Evolutionary conservation across 2,329 filamentous ascomycete genomes (phyloP).

Genomic region (Acrodontium crateriforme): DNA sequence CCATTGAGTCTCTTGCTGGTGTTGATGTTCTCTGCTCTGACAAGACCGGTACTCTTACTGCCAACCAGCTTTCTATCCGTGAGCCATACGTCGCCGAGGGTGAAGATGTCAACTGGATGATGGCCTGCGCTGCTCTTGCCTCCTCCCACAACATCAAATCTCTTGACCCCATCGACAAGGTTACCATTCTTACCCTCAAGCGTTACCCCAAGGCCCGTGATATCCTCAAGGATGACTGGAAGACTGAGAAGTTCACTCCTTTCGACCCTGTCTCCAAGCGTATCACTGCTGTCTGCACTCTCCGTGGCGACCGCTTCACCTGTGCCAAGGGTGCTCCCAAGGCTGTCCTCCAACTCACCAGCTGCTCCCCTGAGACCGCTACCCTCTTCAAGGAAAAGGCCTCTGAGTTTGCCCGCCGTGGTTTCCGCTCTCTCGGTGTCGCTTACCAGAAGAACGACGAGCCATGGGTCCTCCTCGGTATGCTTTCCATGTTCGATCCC

Average conservation of each 20-base stretch:
- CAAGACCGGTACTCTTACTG: constrained; percentile 66
- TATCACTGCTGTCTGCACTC: constrained; percentile 56
- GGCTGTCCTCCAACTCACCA: constrained; percentile 55
- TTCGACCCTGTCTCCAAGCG: constrained; percentile 72
- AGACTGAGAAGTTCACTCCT: constrained; percentile 62
- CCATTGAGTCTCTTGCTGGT: constrained; percentile 63
- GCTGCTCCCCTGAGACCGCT: constrained; percentile 52
- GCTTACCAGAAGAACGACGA: constrained; percentile 65
- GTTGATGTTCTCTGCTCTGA: constrained; percentile 70
- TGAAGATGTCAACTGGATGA: constrained; percentile 72
- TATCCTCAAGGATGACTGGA: constrained; percentile 61
- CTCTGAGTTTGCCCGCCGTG: constrained; percentile 61
- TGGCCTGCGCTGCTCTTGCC: constrained; percentile 63
- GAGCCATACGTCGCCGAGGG: constrained; percentile 66
- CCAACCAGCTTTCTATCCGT: constrained; percentile 62
- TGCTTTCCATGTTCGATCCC: constrained; percentile 70
- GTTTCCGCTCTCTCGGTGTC: constrained; percentile 69
- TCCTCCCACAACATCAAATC: constrained; percentile 70
- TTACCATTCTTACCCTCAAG: constrained; percentile 62
- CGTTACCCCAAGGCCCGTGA: constrained; percentile 65
- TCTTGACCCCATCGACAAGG: constrained; percentile 66
- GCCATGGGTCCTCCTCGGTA: constrained; percentile 59
- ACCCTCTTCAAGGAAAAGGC: constrained; percentile 59
- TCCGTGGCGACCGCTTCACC: constrained; percentile 55
- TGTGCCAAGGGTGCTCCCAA: constrained; percentile 69